Evolutionary conservation across 495 filamentous ascomycete species (phyloP).

Genomic region (Viridothelium virens): DNA sequence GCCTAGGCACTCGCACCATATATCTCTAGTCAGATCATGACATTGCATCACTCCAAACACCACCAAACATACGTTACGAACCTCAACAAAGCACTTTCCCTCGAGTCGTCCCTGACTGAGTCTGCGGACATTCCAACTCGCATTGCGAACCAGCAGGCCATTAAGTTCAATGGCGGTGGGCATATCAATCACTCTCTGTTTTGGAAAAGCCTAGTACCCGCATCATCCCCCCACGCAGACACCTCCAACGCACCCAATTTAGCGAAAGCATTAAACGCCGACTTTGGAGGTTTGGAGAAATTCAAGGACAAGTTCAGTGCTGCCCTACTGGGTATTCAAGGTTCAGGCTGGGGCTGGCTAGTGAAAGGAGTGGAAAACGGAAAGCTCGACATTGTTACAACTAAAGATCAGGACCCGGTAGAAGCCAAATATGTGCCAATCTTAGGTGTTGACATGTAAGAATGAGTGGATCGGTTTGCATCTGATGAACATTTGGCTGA

Average conservation of each 20-base stretch:
- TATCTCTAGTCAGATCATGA: slow-evolving; percentile 39
- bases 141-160: slow-evolving; percentile 28
- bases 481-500: not conserved
- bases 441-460: slow-evolving; percentile 34
- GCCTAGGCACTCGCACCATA: slow-evolving; percentile 32
- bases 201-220: slow-evolving; percentile 35
- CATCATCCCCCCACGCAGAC: slow-evolving; percentile 24
- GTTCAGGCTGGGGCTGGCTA: slow-evolving; percentile 39
- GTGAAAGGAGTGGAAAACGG: slow-evolving; percentile 26
- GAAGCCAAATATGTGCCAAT: slow-evolving; percentile 32
- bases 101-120: slow-evolving; percentile 20
- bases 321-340: slow-evolving; percentile 34
- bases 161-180: slow-evolving; percentile 37
- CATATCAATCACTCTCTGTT: slow-evolving; percentile 41
- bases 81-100: slow-evolving; percentile 32
- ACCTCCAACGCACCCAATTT: slow-evolving; percentile 28
- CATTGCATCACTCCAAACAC: slow-evolving; percentile 37
- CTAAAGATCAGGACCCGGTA: slow-evolving; percentile 35
- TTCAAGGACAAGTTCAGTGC: slow-evolving; percentile 34
- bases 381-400: slow-evolving; percentile 32
- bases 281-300: slow-evolving; percentile 29
- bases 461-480: not conserved
- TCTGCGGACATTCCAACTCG: slow-evolving; percentile 24
- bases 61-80: slow-evolving; percentile 39
- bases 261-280: slow-evolving; percentile 26